Percentiles rank a stretch among this genome's conserved stretches.
phyloP scores from a whole-genome alignment of 2,329 filamentous ascomycete genomes.

The Colletotrichum spaethianum region DNA sequence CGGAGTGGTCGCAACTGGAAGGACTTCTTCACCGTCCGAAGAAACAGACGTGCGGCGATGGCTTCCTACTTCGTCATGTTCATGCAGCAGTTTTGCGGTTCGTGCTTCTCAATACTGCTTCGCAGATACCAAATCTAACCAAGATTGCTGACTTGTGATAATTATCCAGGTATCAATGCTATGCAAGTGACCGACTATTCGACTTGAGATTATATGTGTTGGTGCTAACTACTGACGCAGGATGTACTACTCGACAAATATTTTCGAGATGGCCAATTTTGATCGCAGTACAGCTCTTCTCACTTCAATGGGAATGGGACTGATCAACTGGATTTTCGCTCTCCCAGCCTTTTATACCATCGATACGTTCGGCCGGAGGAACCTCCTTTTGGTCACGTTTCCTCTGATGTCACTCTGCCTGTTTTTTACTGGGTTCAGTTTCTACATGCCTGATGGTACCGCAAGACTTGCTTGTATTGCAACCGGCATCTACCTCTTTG shows the following conservation, averaged over 20 bases:
- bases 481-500: slow-evolving; percentile 57
- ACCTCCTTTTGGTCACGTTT: slow-evolving; percentile 70
- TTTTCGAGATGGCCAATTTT: slow-evolving; percentile 57
- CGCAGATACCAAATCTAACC: not conserved
- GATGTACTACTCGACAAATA: slow-evolving; percentile 68
- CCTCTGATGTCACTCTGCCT: slow-evolving; percentile 70
- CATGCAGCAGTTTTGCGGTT: slow-evolving; percentile 54
- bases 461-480: slow-evolving; percentile 53
- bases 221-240: slow-evolving; percentile 48
- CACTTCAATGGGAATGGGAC: slow-evolving; percentile 69
- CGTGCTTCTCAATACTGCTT: too few relatives aligned
- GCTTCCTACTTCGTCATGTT: slow-evolving; percentile 56
- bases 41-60: slow-evolving; percentile 54
- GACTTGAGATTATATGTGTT: not conserved
- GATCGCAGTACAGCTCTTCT: slow-evolving; percentile 60
- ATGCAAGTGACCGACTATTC: slow-evolving; percentile 11
- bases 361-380: slow-evolving; percentile 70
- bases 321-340: slow-evolving; percentile 71
- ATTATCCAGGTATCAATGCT: slow-evolving; percentile 60
- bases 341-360: slow-evolving; percentile 72
- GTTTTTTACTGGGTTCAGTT: slow-evolving; percentile 66
- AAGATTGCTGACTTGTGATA: not conserved
- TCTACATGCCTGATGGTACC: slow-evolving; percentile 53
- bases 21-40: slow-evolving; percentile 54
- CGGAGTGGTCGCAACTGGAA: slow-evolving; percentile 49